Base-by-base conservation (phyloP, 306 rosid genomes). In the Medicago lupulina region DNA sequence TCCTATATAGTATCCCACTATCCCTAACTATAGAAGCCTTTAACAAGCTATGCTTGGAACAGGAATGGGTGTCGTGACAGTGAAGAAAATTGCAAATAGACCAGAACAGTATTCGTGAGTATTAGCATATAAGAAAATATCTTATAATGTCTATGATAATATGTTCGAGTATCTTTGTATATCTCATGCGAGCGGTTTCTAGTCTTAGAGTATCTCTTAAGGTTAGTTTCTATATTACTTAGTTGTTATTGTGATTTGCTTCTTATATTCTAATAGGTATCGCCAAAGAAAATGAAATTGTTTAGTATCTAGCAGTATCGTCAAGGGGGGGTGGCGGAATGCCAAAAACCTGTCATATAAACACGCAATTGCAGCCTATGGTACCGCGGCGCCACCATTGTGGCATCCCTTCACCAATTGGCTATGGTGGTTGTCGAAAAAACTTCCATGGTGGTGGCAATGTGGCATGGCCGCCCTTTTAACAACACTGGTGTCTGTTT, bases 21-120 rank as follows among this genome's bases (percentile, higher is more conserved):
- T 69, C 73, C 51, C 57, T 68, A 25, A 25, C 38, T 51, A 68
- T 8, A 53, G 73, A 68, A 68, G 62, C 64, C 41, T 31, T 60
- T 51, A 72, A 50, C 79, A 59, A 54, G 41, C 60, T 72, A 74
- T 25, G 36, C 49, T 67, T 36, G 76, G 17, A 75, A 59, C 51
- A 55, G 66, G 65, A 58, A 50, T 36, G 39, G 34, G 9, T 50
- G n/a, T 34, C 25, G 19, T 11, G 50, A 44, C 41, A 74, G 9
- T 15, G 43, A 13, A 59, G 49, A 54, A 54, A 54, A 80, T 31
- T 66, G 75, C 12, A 19, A 65, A 72, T 41, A 62, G 77, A 55
- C 66, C 66, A 54, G 65, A 67, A 47, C 13, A 7, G 18, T 21
- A 28, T 31, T 54, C 49, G 17, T 46, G 73, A 60, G 23, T 38